Percentiles rank a stretch among this genome's conserved stretches.
Evolutionary conservation across 805 yeast genomes (phyloP).

Genomic region (Kluyveromyces lactis): DNA sequence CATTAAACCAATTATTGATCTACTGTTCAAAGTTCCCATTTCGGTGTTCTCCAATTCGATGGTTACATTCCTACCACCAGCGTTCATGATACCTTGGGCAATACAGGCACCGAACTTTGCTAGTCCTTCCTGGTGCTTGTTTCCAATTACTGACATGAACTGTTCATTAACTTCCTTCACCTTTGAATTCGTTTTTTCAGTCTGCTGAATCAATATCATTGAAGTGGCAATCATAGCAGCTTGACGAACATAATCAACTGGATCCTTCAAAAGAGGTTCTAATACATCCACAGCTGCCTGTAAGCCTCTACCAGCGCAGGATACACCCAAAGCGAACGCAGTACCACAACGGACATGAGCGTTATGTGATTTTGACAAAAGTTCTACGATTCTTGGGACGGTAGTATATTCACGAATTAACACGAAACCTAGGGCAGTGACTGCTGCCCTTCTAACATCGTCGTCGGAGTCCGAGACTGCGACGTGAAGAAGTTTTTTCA

Average conservation of each 20-base stretch:
- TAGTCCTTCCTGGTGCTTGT: conserved; percentile 91
- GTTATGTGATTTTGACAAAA: conserved; percentile 88
- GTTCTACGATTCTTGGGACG: conserved; percentile 90
- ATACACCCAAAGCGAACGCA: conserved; percentile 91
- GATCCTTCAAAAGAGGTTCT: conserved; percentile 86
- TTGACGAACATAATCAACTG: conserved; percentile 96
- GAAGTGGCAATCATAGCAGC: conserved; percentile 92
- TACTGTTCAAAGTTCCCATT: conserved; percentile 82
- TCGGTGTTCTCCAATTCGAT: conserved; percentile 81
- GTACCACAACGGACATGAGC: conserved; percentile 98
- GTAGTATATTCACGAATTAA: conserved; percentile 85
- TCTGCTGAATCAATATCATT: conserved; percentile 83
- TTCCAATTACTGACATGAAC: conserved; percentile 66
- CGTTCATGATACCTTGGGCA: conserved; percentile 96
- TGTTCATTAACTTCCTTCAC: conserved; percentile 69
- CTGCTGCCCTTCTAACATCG: conserved; percentile 95
- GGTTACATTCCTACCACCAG: conserved; percentile 97
- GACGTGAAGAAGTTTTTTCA: conserved; percentile 75
- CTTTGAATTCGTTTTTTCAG: conserved; percentile 73
- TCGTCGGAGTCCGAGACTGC: conserved; percentile 97
- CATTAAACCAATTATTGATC: conserved; percentile 86
- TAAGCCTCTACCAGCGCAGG: conserved; percentile 92
- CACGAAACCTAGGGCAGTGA: conserved; percentile 83
- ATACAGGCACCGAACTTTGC: conserved; percentile 97
- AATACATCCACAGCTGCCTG: conserved; percentile 85